These are phyloP conservation scores for Allium sativum DNA, from an alignment of 106 monocot genomes.

Conservation along the genomic window DNA sequence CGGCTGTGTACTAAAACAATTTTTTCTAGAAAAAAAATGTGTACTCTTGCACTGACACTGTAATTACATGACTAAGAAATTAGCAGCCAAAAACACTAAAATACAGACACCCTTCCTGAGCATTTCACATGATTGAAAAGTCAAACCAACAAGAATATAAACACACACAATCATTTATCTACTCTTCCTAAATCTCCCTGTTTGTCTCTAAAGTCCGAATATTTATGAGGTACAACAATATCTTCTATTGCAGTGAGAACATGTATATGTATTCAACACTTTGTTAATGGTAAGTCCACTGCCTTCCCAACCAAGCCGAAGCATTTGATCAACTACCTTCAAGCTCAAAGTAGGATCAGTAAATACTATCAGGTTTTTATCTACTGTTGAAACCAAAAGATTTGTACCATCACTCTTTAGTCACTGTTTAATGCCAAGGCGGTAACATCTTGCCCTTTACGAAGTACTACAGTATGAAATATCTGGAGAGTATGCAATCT, in stretches of 20 bases:
- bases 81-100: not conserved
- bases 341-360: slow-evolving; percentile 89
- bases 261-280: slow-evolving; percentile 16
- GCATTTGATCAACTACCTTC: slow-evolving; percentile 99
- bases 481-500: slow-evolving; percentile 77
- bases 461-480: slow-evolving; percentile 55
- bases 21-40: too few species aligned
- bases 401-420: slow-evolving; percentile 93
- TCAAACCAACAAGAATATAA: not conserved
- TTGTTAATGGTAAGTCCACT: slow-evolving; percentile 6
- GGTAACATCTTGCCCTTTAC: slow-evolving; percentile 71
- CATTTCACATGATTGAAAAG: not conserved
- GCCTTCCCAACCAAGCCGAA: slow-evolving; percentile 94
- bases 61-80: not conserved
- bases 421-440: slow-evolving; percentile 60
- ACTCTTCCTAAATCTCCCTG: slow-evolving; percentile 1
- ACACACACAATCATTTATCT: not conserved
- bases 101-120: not conserved
- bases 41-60: too few species aligned
- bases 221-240: not conserved
- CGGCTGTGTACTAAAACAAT: too few species aligned
- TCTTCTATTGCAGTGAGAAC: too few species aligned
- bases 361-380: slow-evolving; percentile 81
- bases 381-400: slow-evolving; percentile 85
- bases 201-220: not conserved